Base-by-base conservation (phyloP, 345 rosid species). In the Viola odorata region DNA sequence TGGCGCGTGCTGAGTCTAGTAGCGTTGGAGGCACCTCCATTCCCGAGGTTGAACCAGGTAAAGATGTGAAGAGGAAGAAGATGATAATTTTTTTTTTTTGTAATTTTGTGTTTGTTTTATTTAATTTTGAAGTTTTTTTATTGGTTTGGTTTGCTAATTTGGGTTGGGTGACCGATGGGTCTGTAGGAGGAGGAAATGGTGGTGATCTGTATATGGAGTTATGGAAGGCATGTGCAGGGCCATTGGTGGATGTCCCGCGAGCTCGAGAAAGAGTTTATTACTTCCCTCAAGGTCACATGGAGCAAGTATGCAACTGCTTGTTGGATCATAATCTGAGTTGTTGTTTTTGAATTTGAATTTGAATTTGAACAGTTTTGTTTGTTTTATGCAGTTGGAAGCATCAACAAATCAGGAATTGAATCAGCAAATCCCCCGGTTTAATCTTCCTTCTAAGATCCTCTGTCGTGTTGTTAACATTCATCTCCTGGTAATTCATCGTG, bases 211-310 rank as follows among this genome's bases (percentile, higher is more conserved):
- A 84, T 53, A 64, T 69, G 38, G 94, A 85, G 86, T 65, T 87
- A 37, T 92, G 98, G 98, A 86, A 82, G 67, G 81, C 84, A 37
- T 87, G 94, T 62, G 96, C 98, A 15, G 97, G 97, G 32, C 89
- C 95, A 58, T 66, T 85, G 7, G 94, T 87, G 55, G 94, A 87
- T 54, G 78, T 89, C 52, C 98, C 98, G 11, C 76, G 68, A 66
- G 23, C 49, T 52, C 73, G 68, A 32, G 85, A 87, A 66, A 76
- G 80, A 55, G 96, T 92, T 13, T 87, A 68, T 78, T 92, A 91
- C 63, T 85, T 91, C 64, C 96, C 98, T 41, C 98, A 91, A 72
- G 98, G 96, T 12, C 96, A 92, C 78, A 87, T 92, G 91, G 96
- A 92, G 60, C 98, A 92, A 74, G 98, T 76, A 67, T 59, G 75